Evolutionary conservation across 2,329 filamentous ascomycete species (phyloP).

Genomic region (Sclerotinia minor): DNA sequence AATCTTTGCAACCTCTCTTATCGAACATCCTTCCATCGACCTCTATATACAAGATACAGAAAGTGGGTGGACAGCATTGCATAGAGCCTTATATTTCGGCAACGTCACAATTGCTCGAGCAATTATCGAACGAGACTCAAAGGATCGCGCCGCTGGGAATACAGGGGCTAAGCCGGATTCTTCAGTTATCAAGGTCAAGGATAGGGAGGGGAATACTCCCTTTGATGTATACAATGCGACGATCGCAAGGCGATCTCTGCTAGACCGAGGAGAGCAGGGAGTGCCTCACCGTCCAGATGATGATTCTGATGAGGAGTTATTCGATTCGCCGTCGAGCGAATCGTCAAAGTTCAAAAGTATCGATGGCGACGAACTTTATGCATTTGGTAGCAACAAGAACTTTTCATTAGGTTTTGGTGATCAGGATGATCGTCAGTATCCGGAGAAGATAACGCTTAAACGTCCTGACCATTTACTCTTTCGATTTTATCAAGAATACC

Average conservation of each 20-base stretch:
- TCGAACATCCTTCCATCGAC: constrained; percentile 81
- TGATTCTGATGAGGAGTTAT: constrained; percentile 47
- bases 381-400: constrained; percentile 97
- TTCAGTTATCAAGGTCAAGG: constrained; percentile 89
- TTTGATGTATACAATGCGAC: constrained; percentile 91
- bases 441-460: constrained; percentile 75
- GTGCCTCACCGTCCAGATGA: constrained; percentile 22
- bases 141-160: constrained; percentile 46
- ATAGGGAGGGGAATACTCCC: constrained; percentile 90
- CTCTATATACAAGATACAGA: constrained; percentile 85
- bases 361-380: constrained; percentile 81
- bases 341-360: constrained; percentile 39
- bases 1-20: constrained; percentile 73
- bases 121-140: constrained; percentile 73
- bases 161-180: constrained; percentile 60
- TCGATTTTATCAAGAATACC: constrained; percentile 69
- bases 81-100: constrained; percentile 85
- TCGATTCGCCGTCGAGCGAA: neutral
- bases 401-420: constrained; percentile 91
- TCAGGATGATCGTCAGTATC: constrained; percentile 90
- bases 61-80: constrained; percentile 93
- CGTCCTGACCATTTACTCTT: constrained; percentile 76
- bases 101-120: constrained; percentile 84
- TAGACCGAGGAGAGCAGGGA: constrained; percentile 35
- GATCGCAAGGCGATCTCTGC: constrained; percentile 73